phyloP scores from a whole-genome alignment of 192 early-diverging fungal species.

The Tieghemiomyces parasiticus region DNA sequence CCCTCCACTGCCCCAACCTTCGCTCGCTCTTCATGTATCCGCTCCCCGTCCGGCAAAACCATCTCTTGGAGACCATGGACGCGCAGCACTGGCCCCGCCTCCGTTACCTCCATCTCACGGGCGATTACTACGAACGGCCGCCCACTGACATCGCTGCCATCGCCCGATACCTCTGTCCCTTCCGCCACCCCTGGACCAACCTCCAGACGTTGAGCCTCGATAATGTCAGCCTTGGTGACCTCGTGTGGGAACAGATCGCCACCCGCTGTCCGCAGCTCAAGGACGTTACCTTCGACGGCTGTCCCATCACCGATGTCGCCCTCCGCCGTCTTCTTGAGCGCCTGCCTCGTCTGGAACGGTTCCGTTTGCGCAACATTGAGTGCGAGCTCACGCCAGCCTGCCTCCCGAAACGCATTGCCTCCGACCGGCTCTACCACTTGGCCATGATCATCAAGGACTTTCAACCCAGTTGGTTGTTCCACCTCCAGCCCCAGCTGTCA shows the following conservation, averaged over 20 bases:
- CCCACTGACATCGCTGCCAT: background rate
- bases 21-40: background rate
- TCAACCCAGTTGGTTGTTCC: background rate
- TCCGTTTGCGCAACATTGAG: background rate
- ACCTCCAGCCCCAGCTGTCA: background rate
- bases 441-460: background rate
- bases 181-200: background rate
- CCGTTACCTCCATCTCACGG: background rate
- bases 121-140: background rate
- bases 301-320: background rate
- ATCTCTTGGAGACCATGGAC: background rate
- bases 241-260: no score
- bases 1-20: background rate
- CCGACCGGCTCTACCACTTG: background rate
- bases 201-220: no score
- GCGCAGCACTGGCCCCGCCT: background rate
- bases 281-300: background rate
- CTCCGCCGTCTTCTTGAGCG: background rate
- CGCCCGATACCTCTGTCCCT: background rate
- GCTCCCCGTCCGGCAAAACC: background rate
- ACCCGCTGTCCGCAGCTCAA: background rate
- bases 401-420: background rate
- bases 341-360: background rate
- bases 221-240: no score
- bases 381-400: background rate